Evolutionary conservation across 2,329 filamentous ascomycete species (phyloP).

Genomic region (Colletotrichum costaricense): DNA sequence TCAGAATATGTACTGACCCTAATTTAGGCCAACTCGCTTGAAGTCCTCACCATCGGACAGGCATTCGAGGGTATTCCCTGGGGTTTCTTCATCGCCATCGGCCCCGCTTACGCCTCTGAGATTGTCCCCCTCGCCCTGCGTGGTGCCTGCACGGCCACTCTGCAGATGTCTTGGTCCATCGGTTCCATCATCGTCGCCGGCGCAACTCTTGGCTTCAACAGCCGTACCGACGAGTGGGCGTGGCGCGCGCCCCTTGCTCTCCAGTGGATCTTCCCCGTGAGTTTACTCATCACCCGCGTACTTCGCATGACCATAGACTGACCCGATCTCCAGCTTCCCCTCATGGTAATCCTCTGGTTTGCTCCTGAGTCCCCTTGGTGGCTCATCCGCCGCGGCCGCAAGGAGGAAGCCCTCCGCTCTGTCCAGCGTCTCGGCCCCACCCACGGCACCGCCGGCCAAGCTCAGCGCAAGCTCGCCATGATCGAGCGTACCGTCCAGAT

Average conservation of each 20-base stretch:
- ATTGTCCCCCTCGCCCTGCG: slow-evolving; percentile 68
- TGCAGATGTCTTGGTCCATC: slow-evolving; percentile 75
- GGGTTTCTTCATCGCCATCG: slow-evolving; percentile 73
- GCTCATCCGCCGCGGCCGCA: slow-evolving; percentile 61
- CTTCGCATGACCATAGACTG: neutral
- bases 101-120: slow-evolving; percentile 70
- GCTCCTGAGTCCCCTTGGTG: slow-evolving; percentile 66
- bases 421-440: slow-evolving; percentile 56
- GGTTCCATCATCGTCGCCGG: slow-evolving; percentile 69
- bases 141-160: slow-evolving; percentile 67
- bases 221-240: slow-evolving; percentile 44
- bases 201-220: slow-evolving; percentile 64
- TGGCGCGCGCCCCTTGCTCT: slow-evolving; percentile 63
- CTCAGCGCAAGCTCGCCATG: slow-evolving; percentile 63
- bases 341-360: slow-evolving; percentile 62
- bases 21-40: slow-evolving; percentile 48
- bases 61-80: slow-evolving; percentile 70
- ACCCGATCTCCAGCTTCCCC: slow-evolving; percentile 52
- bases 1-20: slow-evolving; percentile 14
- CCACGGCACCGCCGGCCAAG: slow-evolving; percentile 41
- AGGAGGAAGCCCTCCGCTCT: slow-evolving; percentile 54
- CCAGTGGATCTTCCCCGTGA: slow-evolving; percentile 66
- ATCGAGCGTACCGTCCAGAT: slow-evolving; percentile 67
- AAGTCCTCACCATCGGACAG: slow-evolving; percentile 61
- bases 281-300: neutral